Evolutionary conservation across 2,329 filamentous ascomycete species (phyloP).

Genomic region (Sporothrix globosa): DNA sequence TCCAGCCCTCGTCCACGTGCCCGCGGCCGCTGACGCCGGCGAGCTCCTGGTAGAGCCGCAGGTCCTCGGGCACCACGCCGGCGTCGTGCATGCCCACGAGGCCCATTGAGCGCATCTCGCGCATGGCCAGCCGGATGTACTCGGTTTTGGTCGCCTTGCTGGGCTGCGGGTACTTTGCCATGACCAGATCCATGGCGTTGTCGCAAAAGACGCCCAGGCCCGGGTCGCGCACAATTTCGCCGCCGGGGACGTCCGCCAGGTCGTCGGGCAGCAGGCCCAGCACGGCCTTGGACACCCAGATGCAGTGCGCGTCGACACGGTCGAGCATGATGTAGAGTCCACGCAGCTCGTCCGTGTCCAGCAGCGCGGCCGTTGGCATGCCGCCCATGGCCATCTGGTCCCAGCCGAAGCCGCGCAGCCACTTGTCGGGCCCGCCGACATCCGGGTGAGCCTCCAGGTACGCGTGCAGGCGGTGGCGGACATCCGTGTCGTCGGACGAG

Average conservation of each 20-base stretch:
- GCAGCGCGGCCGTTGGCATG: conserved; percentile 66
- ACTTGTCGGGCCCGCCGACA: conserved; percentile 58
- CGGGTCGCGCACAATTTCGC: conserved; percentile 64
- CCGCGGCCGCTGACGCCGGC: conserved; percentile 41
- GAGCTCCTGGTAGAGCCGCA: conserved; percentile 59
- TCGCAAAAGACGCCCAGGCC: conserved; percentile 72
- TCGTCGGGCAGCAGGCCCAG: conserved; percentile 61
- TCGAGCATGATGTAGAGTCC: conserved; percentile 69
- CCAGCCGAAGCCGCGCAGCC: conserved; percentile 71
- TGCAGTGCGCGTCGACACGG: conserved; percentile 70
- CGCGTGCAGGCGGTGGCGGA: conserved; percentile 54
- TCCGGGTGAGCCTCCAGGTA: conserved; percentile 57
- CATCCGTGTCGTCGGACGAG: conserved; percentile 57
- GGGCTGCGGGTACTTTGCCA: conserved; percentile 61
- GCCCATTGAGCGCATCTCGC: conserved; percentile 64
- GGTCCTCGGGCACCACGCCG: conserved; percentile 59
- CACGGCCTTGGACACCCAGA: conserved; percentile 68
- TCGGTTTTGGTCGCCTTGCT: conserved; percentile 54
- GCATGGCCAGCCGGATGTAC: conserved; percentile 64
- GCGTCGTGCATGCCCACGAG: conserved; percentile 72
- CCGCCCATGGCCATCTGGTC: conserved; percentile 66
- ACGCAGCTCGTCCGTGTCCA: conserved; percentile 57
- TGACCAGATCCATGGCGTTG: conserved; percentile 69
- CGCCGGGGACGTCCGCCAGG: conserved; percentile 60
- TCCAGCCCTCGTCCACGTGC: conserved; percentile 58